Conservation (phyloP, 306 rosid species). For the Crotalaria pallida region DNA sequence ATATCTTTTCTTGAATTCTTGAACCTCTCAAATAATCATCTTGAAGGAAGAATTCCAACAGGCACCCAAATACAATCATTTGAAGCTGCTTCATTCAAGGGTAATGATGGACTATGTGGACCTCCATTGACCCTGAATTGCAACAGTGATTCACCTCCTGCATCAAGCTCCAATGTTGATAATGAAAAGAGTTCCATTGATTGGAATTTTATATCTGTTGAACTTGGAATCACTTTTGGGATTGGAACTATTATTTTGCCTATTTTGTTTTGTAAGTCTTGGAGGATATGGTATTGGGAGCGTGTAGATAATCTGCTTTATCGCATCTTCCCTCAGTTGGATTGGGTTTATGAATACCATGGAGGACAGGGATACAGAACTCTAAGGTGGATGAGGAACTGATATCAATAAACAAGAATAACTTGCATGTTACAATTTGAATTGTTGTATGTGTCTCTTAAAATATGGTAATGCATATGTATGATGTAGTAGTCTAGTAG, state of each 20-base stretch:
- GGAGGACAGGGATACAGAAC: background rate
- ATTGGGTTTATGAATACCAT: background rate
- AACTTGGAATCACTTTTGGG: background rate
- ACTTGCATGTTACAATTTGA: background rate
- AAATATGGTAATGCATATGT: background rate
- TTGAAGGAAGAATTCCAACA: conserved; percentile 28
- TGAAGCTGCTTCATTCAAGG: conserved; percentile 14
- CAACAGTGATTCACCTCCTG: background rate
- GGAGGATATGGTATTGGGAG: background rate
- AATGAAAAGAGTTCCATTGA: background rate
- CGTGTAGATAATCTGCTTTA: background rate
- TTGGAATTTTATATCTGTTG: background rate
- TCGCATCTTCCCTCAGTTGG: background rate
- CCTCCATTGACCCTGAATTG: conserved; percentile 16
- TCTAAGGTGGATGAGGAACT: background rate
- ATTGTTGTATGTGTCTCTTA: background rate
- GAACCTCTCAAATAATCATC: conserved; percentile 32
- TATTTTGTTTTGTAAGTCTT: background rate
- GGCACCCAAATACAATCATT: conserved; percentile 41
- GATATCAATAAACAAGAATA: background rate
- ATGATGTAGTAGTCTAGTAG: no score
- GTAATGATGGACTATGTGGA: conserved; percentile 32
- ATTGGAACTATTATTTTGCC: background rate
- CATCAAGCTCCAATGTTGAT: background rate
- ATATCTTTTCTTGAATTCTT: conserved; percentile 20